Evolutionary conservation across 1,284 basidiomycete genomes (phyloP).

Genomic region (Austroboletus novae-zelandiae): DNA sequence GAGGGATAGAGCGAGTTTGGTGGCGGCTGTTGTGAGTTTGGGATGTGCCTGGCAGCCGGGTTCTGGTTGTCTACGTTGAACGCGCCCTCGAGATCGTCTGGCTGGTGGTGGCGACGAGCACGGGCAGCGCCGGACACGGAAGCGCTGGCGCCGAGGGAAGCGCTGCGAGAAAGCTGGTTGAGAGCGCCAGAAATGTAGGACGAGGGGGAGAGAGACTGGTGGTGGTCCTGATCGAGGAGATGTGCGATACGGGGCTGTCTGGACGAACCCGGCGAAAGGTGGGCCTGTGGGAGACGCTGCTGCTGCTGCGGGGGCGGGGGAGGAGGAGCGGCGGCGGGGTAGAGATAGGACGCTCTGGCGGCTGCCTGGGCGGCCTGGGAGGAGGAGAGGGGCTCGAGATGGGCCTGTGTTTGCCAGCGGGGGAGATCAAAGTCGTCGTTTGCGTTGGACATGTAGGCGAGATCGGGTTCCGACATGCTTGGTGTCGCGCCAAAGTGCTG

Average conservation of each 20-base stretch:
- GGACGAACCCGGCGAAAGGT: conserved; percentile 35
- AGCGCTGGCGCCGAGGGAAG: conserved; percentile 55
- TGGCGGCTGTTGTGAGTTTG: conserved; percentile 35
- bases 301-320: conserved; percentile 34
- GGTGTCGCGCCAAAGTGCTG: not conserved
- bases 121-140: conserved; percentile 44
- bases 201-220: conserved; percentile 41
- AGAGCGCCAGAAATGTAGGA: conserved; percentile 53
- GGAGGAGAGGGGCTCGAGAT: conserved; percentile 60
- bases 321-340: conserved; percentile 42
- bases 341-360: conserved; percentile 44
- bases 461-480: conserved; percentile 51
- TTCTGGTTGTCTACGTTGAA: conserved; percentile 52
- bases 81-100: conserved; percentile 70
- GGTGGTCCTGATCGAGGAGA: conserved; percentile 61
- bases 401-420: conserved; percentile 69
- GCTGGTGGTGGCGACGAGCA: conserved; percentile 54
- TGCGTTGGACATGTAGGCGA: conserved; percentile 50
- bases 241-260: conserved; percentile 63
- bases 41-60: conserved; percentile 35
- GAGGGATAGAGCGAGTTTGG: conserved; percentile 57
- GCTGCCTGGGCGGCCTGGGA: conserved; percentile 60
- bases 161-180: conserved; percentile 58
- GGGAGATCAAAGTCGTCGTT: conserved; percentile 74
- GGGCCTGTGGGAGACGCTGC: conserved; percentile 32